A percentile compares a stretch with the other conserved stretches of the same genome.
These are phyloP conservation scores for Penicillium lividum DNA, from an alignment of 495 filamentous ascomycete genomes.

Conservation along the genomic window DNA sequence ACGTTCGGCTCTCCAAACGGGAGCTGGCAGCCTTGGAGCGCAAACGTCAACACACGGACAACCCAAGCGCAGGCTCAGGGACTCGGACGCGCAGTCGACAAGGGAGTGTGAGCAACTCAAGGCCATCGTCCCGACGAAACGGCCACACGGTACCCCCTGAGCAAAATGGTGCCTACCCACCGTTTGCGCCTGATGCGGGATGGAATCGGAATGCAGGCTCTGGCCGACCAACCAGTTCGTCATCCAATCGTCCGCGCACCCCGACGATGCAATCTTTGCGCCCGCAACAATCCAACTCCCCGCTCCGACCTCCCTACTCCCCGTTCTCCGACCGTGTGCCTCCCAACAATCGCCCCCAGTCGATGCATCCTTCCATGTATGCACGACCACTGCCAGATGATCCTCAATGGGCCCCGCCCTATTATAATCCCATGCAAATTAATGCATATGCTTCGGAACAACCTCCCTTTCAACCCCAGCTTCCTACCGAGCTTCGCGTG, in stretches of 20 bases:
- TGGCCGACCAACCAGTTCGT: conserved; percentile 35
- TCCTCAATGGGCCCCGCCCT: conserved; percentile 46
- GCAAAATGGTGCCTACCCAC: conserved; percentile 30
- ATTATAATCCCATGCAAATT: conserved; percentile 38
- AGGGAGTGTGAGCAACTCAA: conserved; percentile 9
- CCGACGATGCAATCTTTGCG: conserved; percentile 42
- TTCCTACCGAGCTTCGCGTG: conserved; percentile 35
- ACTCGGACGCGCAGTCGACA: conserved; percentile 23
- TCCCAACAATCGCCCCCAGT: conserved; percentile 30
- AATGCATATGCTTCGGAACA: conserved; percentile 33
- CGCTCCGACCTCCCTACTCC: conserved; percentile 36
- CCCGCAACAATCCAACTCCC: conserved; percentile 32
- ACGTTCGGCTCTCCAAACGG: conserved; percentile 71
- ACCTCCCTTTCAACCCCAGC: conserved; percentile 29
- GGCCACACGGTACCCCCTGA: conserved; percentile 19
- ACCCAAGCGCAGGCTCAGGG: conserved; percentile 11
- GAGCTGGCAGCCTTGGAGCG: conserved; percentile 78
- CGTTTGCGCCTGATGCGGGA: conserved; percentile 25
- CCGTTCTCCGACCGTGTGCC: conserved; percentile 32
- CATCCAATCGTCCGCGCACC: conserved; percentile 38
- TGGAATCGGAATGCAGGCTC: conserved; percentile 25
- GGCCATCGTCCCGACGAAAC: conserved; percentile 28
- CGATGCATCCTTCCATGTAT: conserved; percentile 31
- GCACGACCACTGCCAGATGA: conserved; percentile 46
- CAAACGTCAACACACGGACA: conserved; percentile 56